Base-by-base conservation (phyloP, 768 basidiomycete genomes). In the Psilocybe sp. region DNA sequence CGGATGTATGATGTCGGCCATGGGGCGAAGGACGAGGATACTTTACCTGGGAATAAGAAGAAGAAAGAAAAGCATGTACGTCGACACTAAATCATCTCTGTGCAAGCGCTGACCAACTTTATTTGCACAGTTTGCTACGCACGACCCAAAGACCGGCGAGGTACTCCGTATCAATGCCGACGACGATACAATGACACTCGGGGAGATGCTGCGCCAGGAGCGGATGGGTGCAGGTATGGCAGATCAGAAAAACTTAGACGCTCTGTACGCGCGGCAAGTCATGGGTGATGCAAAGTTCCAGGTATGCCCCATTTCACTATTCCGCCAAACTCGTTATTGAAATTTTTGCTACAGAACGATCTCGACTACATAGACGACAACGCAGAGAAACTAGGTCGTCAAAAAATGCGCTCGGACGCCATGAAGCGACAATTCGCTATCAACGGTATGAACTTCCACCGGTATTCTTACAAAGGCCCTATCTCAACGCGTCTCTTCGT, bases 401-500 rank as follows among this genome's bases (percentile, higher is more conserved):
- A 92, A 67, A 98, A 96, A 70, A 94, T 98, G 91, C 89, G 94
- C 45, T 84, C 87, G 4, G 96, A 98, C 61, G 92, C 88, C 16
- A 92, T 97, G 87, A 98, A 94, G 66, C 82, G 95, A 40, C 90
- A 93, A 57, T 99, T 98, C 65, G 97, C 97, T 11, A 90, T 99
- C 54, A 83, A 98, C 51, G 95, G 94, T 92, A 54, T 35, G 77
- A 64, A 28, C 8, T 32, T 40, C 18, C 23, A n/a, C 15, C 18
- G 34, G 35, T 47, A 40, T 39, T 14, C n/a, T 5, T 16, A 23
- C 45, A 45, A 33, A 16, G 12, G 4, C n/a, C 36, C 15, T 46
- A 33, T 28, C n/a, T 40, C 23, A 43, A 11, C 35, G 46, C 18
- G 15, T 12, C 8, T 13, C 8, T 19, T 33, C 39, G 49, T 33